Conservation (phyloP, 1,139 yeast genomes). For the Pichia sp. region DNA sequence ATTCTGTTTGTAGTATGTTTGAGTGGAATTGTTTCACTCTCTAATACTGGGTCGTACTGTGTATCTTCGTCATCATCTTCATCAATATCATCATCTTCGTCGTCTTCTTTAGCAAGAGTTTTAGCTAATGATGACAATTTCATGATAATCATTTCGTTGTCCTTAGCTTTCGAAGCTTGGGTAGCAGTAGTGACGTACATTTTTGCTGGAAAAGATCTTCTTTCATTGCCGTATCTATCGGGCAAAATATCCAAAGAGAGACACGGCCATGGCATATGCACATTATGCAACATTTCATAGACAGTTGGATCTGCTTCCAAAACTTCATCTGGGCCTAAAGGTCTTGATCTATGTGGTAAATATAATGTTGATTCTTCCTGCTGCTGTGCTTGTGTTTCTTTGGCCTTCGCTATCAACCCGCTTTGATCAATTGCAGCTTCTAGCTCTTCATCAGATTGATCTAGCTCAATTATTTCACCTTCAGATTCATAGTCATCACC, state of each 20-base stretch:
- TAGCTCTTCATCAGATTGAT: constrained; percentile 40
- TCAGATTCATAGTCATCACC: constrained; percentile 95
- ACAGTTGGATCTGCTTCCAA: constrained; percentile 95
- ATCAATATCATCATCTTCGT: constrained; percentile 56
- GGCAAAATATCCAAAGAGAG: constrained; percentile 84
- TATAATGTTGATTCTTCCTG: constrained; percentile 41
- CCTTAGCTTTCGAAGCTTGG: constrained; percentile 82
- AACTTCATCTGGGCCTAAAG: constrained; percentile 92
- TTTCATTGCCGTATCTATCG: constrained; percentile 77
- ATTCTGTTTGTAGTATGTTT: constrained; percentile 84
- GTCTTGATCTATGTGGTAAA: constrained; percentile 81
- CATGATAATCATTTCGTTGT: constrained; percentile 80
- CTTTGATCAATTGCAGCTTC: constrained; percentile 25
- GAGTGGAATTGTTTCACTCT: constrained; percentile 69
- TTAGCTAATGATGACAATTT: constrained; percentile 76
- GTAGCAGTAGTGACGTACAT: constrained; percentile 86
- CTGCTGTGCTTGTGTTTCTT: constrained; percentile 9
- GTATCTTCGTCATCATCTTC: constrained; percentile 54
- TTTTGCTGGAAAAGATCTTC: constrained; percentile 86
- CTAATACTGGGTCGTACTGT: constrained; percentile 76
- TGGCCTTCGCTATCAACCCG: constrained; percentile 15
- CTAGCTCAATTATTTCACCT: constrained; percentile 77
- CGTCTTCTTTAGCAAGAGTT: constrained; percentile 76
- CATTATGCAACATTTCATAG: constrained; percentile 92
- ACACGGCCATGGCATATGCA: constrained; percentile 96